Conservation (phyloP, 371 early-diverging fungal genomes). For the Mortierella sp. region DNA sequence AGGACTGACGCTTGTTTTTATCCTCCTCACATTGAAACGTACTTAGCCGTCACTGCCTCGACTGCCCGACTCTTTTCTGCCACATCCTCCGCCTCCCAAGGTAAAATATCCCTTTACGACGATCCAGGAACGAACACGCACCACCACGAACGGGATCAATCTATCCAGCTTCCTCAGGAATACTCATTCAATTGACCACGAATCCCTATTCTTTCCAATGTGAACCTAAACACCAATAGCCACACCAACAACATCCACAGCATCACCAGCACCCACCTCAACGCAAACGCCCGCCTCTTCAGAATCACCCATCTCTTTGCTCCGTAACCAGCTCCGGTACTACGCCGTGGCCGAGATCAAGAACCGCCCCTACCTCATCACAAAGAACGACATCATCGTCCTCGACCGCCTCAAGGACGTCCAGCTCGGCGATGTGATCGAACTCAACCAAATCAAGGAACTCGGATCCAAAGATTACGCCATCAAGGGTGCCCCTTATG, state of each 20-base stretch:
- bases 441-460: constrained; percentile 90
- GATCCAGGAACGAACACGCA: too few species aligned
- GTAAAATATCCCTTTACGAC: constrained; percentile 22
- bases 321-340: constrained; percentile 72
- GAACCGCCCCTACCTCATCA: constrained; percentile 89
- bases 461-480: constrained; percentile 89
- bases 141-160: neutral
- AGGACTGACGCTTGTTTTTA: neutral
- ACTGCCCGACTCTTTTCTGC: constrained; percentile 34
- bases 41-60: constrained; percentile 26
- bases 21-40: neutral
- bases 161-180: too few species aligned
- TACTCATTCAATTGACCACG: neutral
- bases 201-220: neutral
- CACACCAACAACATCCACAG: constrained; percentile 19
- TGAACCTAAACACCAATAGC: constrained; percentile 6
- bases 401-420: constrained; percentile 85
- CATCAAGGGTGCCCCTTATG: constrained; percentile 89
- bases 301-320: constrained; percentile 34
- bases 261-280: constrained; percentile 24
- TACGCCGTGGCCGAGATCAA: constrained; percentile 93
- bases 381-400: constrained; percentile 89
- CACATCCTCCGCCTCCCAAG: constrained; percentile 29
- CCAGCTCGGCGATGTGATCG: constrained; percentile 89
- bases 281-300: constrained; percentile 13